Base-by-base conservation (phyloP, 169 alveolate genomes). In the Neospora caninum region DNA sequence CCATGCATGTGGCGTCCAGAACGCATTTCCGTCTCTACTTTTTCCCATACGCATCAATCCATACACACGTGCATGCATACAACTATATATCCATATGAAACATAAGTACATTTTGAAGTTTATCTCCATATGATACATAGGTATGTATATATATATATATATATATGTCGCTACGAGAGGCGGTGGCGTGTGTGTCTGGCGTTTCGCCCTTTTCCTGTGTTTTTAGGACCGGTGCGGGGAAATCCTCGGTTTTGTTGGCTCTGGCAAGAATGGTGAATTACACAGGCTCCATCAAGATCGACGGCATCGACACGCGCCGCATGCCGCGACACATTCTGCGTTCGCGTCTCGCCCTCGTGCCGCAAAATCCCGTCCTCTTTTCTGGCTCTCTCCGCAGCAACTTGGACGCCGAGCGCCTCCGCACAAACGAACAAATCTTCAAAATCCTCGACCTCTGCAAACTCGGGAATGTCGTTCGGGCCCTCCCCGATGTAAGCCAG, bases 181-280 rank as follows among this genome's bases (percentile, higher is more conserved):
- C 58, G 4, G 58, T 49, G 22, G 58, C 58, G 4, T 49, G 22
- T 49, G 58, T 4, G 13, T 49, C 22, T 4, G 13, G 13, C 22
- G 58, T 13, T 4, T 49, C 22, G 13, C 13, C 22, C 4, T 4
- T 49, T 49, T 4, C 13, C 58, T 4, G 58, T 49, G 58, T 49
- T 53, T 7, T 64, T 22, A 94, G 98, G 93, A 97, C 98, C 4
- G 98, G 98, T 64, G 96, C 98, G 39, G 98, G 98, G 18, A 97
- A 97, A 94, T 94, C 97, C 82, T 95, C 98, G 25, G 53, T 97
- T 7, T 94, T 97, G 49, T 73, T 96, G 27, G 97, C 95, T 27
- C 96, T 97, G 58, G 94, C 98, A 25, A 88, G 94, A n/a, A 93
- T 96, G 84, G 98, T 95, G 73, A 94, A 96, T 34, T 93, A 84